Conservation (phyloP, 2,329 filamentous ascomycete species). For the Scedosporium apiospermum region DNA sequence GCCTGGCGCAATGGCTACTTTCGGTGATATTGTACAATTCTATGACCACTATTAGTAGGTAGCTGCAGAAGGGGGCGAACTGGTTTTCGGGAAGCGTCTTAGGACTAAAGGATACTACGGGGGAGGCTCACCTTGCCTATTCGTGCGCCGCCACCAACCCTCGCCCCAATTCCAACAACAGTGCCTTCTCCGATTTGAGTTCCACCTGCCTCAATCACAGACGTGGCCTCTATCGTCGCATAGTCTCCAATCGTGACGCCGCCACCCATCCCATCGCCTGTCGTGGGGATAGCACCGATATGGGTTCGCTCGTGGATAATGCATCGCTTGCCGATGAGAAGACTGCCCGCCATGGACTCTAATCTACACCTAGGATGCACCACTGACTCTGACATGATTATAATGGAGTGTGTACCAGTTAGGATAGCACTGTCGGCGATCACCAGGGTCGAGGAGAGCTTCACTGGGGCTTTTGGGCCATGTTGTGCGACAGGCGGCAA, state of each 20-base stretch:
- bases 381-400: slow-evolving; percentile 66
- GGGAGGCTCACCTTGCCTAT: slow-evolving; percentile 47
- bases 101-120: not conserved
- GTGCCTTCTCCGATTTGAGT: slow-evolving; percentile 53
- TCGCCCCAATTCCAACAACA: slow-evolving; percentile 48
- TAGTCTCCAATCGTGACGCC: slow-evolving; percentile 52
- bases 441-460: slow-evolving; percentile 49
- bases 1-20: slow-evolving; percentile 47
- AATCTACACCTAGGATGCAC: slow-evolving; percentile 80
- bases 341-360: slow-evolving; percentile 67
- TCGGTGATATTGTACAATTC: slow-evolving; percentile 62
- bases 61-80: not conserved
- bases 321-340: slow-evolving; percentile 72
- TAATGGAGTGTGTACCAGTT: slow-evolving; percentile 67
- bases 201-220: slow-evolving; percentile 51
- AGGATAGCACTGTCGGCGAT: slow-evolving; percentile 55
- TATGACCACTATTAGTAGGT: slow-evolving; percentile 25
- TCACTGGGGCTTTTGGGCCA: slow-evolving; percentile 50
- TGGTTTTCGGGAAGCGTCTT: not conserved
- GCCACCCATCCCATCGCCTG: slow-evolving; percentile 16
- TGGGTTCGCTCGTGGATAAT: slow-evolving; percentile 65
- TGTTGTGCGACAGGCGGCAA: slow-evolving; percentile 41
- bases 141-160: slow-evolving; percentile 48
- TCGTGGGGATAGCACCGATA: slow-evolving; percentile 35
- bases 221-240: slow-evolving; percentile 51